Percentiles rank a stretch among this genome's conserved stretches.
phyloP scores from a whole-genome alignment of 345 rosid genomes.

The Murraya koenigii region DNA sequence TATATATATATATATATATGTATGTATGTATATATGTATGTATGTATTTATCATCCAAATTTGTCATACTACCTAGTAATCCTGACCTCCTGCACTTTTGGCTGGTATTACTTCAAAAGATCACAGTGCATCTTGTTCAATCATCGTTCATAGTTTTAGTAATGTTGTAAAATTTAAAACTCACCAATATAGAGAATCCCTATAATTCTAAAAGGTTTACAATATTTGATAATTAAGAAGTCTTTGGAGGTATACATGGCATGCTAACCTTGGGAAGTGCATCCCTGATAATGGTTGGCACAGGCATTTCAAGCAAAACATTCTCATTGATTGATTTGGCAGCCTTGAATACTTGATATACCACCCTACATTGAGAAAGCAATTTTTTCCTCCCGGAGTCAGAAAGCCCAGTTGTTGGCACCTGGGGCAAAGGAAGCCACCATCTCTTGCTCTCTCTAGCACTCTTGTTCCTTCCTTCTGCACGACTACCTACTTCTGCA shows the following conservation, averaged over 20 bases:
- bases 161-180: not conserved
- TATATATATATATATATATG: too few relatives aligned
- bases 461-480: constrained; percentile 71
- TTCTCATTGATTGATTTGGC: constrained; percentile 79
- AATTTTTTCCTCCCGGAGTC: constrained; percentile 63
- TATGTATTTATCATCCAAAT: not conserved
- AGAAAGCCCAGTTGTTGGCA: constrained; percentile 78
- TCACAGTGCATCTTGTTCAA: not conserved
- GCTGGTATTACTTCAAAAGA: not conserved
- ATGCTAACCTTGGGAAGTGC: constrained; percentile 74
- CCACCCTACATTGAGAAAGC: constrained; percentile 51
- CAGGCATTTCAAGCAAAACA: constrained; percentile 84
- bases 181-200: not conserved
- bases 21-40: too few relatives aligned
- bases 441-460: constrained; percentile 77
- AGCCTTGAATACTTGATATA: constrained; percentile 94
- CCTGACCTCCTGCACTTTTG: not conserved
- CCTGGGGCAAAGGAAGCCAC: constrained; percentile 97
- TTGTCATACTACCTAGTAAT: not conserved
- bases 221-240: not conserved
- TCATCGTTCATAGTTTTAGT: not conserved
- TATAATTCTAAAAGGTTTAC: not conserved
- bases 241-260: not conserved
- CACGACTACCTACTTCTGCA: constrained; percentile 72
- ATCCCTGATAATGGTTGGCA: constrained; percentile 65